These are phyloP conservation scores for Penicillium expansum DNA, from an alignment of 2,329 filamentous ascomycete genomes.

Conservation along the genomic window DNA sequence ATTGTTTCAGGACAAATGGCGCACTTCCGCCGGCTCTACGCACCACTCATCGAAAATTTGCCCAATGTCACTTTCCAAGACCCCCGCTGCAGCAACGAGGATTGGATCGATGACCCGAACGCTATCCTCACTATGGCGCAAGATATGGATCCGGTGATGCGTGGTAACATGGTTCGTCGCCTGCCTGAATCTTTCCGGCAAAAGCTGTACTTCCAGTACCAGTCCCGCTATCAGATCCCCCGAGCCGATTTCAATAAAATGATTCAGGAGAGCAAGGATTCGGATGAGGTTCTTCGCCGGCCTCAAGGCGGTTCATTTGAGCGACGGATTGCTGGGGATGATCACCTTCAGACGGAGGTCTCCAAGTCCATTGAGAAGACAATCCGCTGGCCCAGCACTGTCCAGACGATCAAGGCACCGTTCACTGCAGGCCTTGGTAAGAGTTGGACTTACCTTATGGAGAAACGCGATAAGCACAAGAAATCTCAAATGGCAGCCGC, in stretches of 20 bases:
- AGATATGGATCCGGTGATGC: constrained; percentile 87
- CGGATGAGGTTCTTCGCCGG: constrained; percentile 63
- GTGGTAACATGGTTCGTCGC: constrained; percentile 94
- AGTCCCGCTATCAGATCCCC: constrained; percentile 83
- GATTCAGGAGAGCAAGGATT: constrained; percentile 71
- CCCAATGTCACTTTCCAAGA: constrained; percentile 82
- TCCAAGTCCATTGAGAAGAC: constrained; percentile 78
- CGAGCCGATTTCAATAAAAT: constrained; percentile 79
- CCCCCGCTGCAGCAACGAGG: constrained; percentile 53
- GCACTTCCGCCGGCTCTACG: constrained; percentile 89
- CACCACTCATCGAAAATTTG: constrained; percentile 81
- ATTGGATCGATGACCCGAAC: constrained; percentile 63
- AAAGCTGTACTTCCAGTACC: constrained; percentile 92
- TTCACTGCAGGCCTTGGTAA: constrained; percentile 72
- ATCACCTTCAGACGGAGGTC: constrained; percentile 68
- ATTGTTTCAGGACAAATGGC: constrained; percentile 89
- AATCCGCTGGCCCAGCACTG: constrained; percentile 86
- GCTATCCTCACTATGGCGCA: constrained; percentile 71
- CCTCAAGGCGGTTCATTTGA: constrained; percentile 83
- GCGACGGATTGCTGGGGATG: constrained; percentile 71
- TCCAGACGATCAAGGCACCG: constrained; percentile 79
- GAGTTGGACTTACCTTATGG: constrained; percentile 71
- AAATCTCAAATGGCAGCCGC: constrained; percentile 35
- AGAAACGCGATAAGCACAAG: constrained; percentile 70
- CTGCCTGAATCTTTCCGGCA: constrained; percentile 82